Evolutionary conservation across 1,139 yeast genomes (phyloP), one percentile per base, ranked within the genome.

Genomic region (Meyerozyma carpophila): DNA sequence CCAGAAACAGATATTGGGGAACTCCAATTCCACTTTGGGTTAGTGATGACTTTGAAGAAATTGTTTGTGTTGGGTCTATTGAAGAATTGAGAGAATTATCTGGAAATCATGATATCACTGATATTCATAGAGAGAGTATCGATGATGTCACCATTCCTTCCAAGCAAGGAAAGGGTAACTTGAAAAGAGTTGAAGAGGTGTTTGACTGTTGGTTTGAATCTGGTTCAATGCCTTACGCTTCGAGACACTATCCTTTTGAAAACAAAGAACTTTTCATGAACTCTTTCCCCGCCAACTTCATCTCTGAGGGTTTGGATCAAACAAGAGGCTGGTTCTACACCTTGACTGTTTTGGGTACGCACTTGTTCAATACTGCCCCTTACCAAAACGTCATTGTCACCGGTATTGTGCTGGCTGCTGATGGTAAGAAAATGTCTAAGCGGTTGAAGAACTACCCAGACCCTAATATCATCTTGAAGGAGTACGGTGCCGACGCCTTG

Each of bases 261-360:
- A 79, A 80, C 61, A 69, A 80, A 60, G 89, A 85, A 16, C 66
- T 66, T 45, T 91, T 93, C 70, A 60, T 73, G 43, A 34, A 34
- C 37, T 20, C 34, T 13, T 52, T 52, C 49, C 98, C 98, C 43
- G 99, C 96, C 36, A 93, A 94, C 66, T 93, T 93, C 68, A 94
- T 93, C 57, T 85, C 97, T 48, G 99, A 93, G 75, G 99, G 99
- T 70, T 81, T 93, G 57, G 99, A 93, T 72, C 99, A 93, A 75
- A 93, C 99, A 43, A 88, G 99, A 81, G 99, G 99, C 63, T 93
- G 99, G 99, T 94, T 94, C 72, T 94, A 94, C 69, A 93, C 98
- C 42, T 77, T 94, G 63, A 84, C 96, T 37, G 97, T 94, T 25
- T 77, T 94, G 58, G 98, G 98, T 64, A 89, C 96, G 47, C 98